phyloP scores from a whole-genome alignment of 768 basidiomycete genomes.

The Leccinellum rugosiceps region DNA sequence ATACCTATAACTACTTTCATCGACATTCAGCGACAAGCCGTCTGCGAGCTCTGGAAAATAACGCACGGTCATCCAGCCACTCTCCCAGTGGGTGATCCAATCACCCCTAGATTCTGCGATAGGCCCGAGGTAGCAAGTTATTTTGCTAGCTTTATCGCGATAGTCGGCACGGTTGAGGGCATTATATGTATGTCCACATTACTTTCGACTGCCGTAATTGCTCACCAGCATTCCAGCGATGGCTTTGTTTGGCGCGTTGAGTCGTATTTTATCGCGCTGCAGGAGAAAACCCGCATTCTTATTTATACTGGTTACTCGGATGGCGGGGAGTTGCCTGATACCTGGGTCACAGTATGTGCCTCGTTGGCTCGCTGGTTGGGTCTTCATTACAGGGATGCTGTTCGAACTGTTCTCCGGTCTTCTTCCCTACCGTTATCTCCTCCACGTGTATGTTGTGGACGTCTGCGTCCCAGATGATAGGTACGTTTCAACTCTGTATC shows the following conservation, averaged over 20 bases:
- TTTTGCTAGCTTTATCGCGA: conserved; percentile 21
- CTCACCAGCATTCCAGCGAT: conserved; percentile 19
- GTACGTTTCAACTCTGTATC: conserved; percentile 3
- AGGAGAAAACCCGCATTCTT: conserved; percentile 27
- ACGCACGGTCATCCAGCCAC: conserved; percentile 5
- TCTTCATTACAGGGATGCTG: conserved; percentile 21
- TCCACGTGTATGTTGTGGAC: conserved; percentile 31
- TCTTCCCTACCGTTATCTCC: conserved; percentile 16
- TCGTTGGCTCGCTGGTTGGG: conserved; percentile 10
- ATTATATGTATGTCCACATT: conserved; percentile 18
- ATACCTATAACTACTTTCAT: conserved; percentile 28
- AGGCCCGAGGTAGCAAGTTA: conserved; percentile 18
- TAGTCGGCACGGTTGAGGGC: conserved; percentile 12
- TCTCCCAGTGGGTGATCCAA: conserved; percentile 7
- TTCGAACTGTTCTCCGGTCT: conserved; percentile 10
- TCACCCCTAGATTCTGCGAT: conserved; percentile 17
- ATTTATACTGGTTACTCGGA: conserved; percentile 3
- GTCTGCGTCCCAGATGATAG: conserved; percentile 22
- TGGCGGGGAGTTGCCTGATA: conserved; percentile 14
- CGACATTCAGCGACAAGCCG: conserved; percentile 22
- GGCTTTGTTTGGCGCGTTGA: conserved; percentile 20
- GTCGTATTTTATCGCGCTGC: conserved; percentile 22
- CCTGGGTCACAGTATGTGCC: conserved; percentile 15
- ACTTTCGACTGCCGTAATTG: neutral
- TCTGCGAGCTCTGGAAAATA: conserved; percentile 26